Percentiles rank a stretch among this genome's conserved stretches.
phyloP scores from a whole-genome alignment of 2,329 filamentous ascomycete species.

The Phialophora expanda region DNA sequence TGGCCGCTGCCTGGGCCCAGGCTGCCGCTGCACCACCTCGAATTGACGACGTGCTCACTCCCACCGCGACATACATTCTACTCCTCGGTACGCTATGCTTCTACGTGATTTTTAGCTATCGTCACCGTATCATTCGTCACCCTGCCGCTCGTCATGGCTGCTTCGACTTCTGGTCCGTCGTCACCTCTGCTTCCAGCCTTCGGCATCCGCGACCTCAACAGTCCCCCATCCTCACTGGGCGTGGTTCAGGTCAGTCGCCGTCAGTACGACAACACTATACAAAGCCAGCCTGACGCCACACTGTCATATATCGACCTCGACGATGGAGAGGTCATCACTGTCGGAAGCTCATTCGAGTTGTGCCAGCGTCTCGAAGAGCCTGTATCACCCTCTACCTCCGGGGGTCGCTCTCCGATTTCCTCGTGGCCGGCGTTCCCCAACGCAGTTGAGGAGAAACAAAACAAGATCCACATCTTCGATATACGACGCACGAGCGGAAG shows the following conservation, averaged over 20 bases:
- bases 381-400: conserved; percentile 9
- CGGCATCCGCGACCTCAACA: conserved; percentile 37
- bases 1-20: conserved; percentile 13
- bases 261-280: conserved; percentile 52
- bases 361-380: conserved; percentile 54
- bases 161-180: conserved; percentile 7
- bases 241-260: conserved; percentile 49
- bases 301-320: conserved; percentile 55
- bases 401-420: conserved; percentile 6
- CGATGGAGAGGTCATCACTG: conserved; percentile 54
- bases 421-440: conserved; percentile 19
- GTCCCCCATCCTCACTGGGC: conserved; percentile 38
- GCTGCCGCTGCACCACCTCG: conserved; percentile 9
- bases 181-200: conserved; percentile 34
- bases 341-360: conserved; percentile 56
- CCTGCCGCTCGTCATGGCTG: conserved; percentile 24
- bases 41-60: conserved; percentile 2
- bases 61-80: background rate
- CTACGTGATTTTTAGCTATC: conserved; percentile 3
- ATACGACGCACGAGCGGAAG: conserved; percentile 41
- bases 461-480: conserved; percentile 53
- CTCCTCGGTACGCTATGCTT: conserved; percentile 8
- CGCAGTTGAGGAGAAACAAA: conserved; percentile 26
- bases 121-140: background rate
- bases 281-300: conserved; percentile 48